Percentiles rank a stretch among this genome's conserved stretches.
These are phyloP conservation scores for Pleurotus cornucopiae DNA, from an alignment of 768 basidiomycete genomes.

Conservation along the genomic window DNA sequence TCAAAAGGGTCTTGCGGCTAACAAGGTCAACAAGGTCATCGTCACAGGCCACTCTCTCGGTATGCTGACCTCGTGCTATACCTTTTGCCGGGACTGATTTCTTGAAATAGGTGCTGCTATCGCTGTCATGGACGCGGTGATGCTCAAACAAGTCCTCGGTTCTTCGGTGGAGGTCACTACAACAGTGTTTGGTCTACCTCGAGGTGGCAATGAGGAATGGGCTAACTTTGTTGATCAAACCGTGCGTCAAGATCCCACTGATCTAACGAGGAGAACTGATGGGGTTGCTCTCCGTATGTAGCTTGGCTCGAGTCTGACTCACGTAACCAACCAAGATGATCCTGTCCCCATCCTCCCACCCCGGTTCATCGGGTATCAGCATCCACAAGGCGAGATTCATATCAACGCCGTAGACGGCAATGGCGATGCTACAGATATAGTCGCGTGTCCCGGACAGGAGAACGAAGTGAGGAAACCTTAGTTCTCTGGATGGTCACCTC, in stretches of 20 bases:
- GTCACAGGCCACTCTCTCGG: slow-evolving; percentile 41
- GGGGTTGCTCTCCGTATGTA: background rate
- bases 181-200: slow-evolving; percentile 37
- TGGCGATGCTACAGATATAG: slow-evolving; percentile 22
- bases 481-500: background rate
- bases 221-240: slow-evolving; percentile 36
- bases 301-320: slow-evolving; percentile 24
- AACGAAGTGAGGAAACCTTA: slow-evolving; percentile 20
- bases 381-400: slow-evolving; percentile 36
- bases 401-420: slow-evolving; percentile 27
- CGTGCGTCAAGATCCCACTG: slow-evolving; percentile 14
- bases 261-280: background rate
- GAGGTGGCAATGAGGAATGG: slow-evolving; percentile 40
- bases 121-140: slow-evolving; percentile 38
- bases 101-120: slow-evolving; percentile 33
- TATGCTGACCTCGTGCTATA: slow-evolving; percentile 6
- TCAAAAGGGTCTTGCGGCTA: slow-evolving; percentile 22
- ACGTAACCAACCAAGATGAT: slow-evolving; percentile 38
- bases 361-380: slow-evolving; percentile 29
- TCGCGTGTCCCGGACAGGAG: slow-evolving; percentile 35
- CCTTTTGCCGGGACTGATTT: background rate
- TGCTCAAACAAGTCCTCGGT: slow-evolving; percentile 30
- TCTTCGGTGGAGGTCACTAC: slow-evolving; percentile 27
- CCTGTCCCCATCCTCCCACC: slow-evolving; percentile 37
- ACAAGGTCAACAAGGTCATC: slow-evolving; percentile 25